Evolutionary conservation across 129 eudicot species (phyloP), one percentile per base, ranked within the genome.

Genomic region (Kitagawia praeruptora): DNA sequence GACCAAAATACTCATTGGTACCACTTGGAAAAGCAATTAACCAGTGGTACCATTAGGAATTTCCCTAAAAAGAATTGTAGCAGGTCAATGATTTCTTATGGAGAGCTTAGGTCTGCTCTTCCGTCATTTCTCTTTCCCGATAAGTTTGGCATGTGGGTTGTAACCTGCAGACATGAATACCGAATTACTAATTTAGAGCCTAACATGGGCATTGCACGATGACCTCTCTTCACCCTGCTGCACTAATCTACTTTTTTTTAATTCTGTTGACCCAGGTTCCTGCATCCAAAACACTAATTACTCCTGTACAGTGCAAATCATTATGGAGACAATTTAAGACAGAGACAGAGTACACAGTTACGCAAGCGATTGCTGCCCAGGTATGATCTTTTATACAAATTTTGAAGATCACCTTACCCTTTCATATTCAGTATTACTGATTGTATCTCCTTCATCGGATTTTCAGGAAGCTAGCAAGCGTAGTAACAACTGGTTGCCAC

Each of bases 381-480:
- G 97, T 79, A 86, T 61, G 85, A 53, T 69, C 6, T 27, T 67
- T 83, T 27, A 1, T 56, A 41, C 16, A 31, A 67, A 67, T 28
- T 67, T 40, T 67, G 41, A 31, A 67, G 39, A 67, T 67, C 23
- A 31, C 41, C 42, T 67, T 67, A 13, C 19, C 15, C 73, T 67
- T 31, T 27, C 21, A 13, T 14, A 67, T 31, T 67, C 4, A 14
- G 3, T 13, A 31, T 64, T 27, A 64, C 23, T 67, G 41, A 67
- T 31, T 31, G 73, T 31, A 76, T 53, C 15, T 5, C 19, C 21
- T 27, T 49, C 15, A 53, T 48, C 66, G 28, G 58, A 44, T 81
- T 83, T 81, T 85, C 89, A 96, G 99, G 99, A 96, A 84, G 99
- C 99, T 82, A 96, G 96, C 82, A 90, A 83, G 86, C 93, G 98